Evolutionary conservation across 768 basidiomycete genomes (phyloP).

Genomic region (Hypholoma sublateritium): DNA sequence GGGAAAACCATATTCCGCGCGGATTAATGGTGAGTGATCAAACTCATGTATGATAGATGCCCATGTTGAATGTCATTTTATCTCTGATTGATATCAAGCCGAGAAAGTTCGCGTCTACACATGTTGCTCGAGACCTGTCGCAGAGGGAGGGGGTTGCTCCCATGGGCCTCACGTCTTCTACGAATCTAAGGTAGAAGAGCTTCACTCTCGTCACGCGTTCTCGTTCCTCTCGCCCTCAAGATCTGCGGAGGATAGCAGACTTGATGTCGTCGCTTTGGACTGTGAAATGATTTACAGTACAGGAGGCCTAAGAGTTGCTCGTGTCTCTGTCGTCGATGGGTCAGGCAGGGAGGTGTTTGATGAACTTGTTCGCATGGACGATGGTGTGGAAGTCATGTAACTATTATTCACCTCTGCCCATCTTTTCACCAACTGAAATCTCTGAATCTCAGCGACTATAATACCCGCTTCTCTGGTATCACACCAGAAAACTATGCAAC

Average conservation of each 20-base stretch:
- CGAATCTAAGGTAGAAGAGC: conserved; percentile 60
- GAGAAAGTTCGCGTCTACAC: conserved; percentile 68
- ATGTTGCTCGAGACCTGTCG: conserved; percentile 73
- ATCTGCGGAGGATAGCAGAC: conserved; percentile 28
- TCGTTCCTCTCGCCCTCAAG: conserved; percentile 40
- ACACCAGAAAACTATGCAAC: conserved; percentile 53
- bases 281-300: conserved; percentile 98
- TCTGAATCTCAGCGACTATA: conserved; percentile 67
- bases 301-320: conserved; percentile 86
- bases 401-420: conserved; percentile 21
- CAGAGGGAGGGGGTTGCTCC: conserved; percentile 66
- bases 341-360: conserved; percentile 77
- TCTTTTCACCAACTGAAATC: not conserved
- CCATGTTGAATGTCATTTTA: not conserved
- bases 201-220: conserved; percentile 80
- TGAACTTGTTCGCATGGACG: conserved; percentile 77
- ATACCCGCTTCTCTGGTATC: conserved; percentile 89
- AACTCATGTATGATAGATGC: too few relatives aligned
- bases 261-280: conserved; percentile 88
- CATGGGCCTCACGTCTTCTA: conserved; percentile 90
- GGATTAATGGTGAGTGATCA: conserved; percentile 58
- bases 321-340: conserved; percentile 87
- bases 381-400: conserved; percentile 76
- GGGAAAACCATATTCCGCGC: conserved; percentile 66
- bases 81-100: conserved; percentile 38